Percentiles rank a stretch among this genome's conserved stretches.
These are phyloP conservation scores for Trichoderma sp. DNA, from an alignment of 2,329 filamentous ascomycete species.

Conservation along the genomic window DNA sequence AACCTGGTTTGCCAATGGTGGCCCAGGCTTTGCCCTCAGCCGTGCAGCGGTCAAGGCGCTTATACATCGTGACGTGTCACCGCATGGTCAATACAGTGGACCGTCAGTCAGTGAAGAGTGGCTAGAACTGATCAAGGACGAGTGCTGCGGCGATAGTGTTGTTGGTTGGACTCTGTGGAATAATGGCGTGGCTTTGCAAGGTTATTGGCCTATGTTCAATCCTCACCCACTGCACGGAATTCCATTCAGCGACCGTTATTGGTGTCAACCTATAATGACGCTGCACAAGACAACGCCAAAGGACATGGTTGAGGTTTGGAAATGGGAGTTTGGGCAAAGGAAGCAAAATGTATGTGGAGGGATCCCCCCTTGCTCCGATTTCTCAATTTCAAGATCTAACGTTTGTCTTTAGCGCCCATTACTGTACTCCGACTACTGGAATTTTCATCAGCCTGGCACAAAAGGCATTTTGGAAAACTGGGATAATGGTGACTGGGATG, in stretches of 20 bases:
- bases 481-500: slow-evolving; percentile 35
- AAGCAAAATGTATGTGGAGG: slow-evolving; percentile 29
- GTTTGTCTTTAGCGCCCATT: slow-evolving; percentile 31
- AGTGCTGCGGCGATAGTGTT: slow-evolving; percentile 54
- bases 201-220: slow-evolving; percentile 49
- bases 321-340: slow-evolving; percentile 40
- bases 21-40: slow-evolving; percentile 47
- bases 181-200: slow-evolving; percentile 43
- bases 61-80: slow-evolving; percentile 32
- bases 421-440: slow-evolving; percentile 38
- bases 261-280: slow-evolving; percentile 50
- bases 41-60: slow-evolving; percentile 43
- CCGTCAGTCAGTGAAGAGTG: slow-evolving; percentile 39
- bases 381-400: not conserved
- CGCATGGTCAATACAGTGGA: slow-evolving; percentile 39
- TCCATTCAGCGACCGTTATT: slow-evolving; percentile 45
- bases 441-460: slow-evolving; percentile 36
- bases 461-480: slow-evolving; percentile 27
- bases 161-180: slow-evolving; percentile 47
- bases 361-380: not conserved
- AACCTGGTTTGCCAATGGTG: slow-evolving; percentile 49
- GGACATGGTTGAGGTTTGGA: slow-evolving; percentile 49
- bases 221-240: slow-evolving; percentile 49
- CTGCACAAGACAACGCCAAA: slow-evolving; percentile 47
- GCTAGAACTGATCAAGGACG: slow-evolving; percentile 40